phyloP scores from a whole-genome alignment of 129 eudicot genomes.

The Artemisia argyi region DNA sequence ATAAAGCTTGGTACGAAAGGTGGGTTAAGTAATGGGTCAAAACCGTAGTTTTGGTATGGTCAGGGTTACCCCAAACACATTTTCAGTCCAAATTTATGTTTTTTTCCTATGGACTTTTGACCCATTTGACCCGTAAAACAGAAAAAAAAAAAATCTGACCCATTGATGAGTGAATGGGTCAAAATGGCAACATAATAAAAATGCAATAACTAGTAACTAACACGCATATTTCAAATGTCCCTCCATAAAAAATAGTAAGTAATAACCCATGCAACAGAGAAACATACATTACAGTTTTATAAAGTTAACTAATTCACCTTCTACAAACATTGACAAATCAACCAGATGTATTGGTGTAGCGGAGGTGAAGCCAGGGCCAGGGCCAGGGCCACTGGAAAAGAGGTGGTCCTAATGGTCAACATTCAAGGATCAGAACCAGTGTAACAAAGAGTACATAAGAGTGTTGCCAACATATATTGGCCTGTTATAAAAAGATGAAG shows the following conservation, averaged over 20 bases:
- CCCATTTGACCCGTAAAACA: too few species aligned
- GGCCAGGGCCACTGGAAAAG: conserved; percentile 55
- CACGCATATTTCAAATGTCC: too few species aligned
- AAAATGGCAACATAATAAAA: not conserved
- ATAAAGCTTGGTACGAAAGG: too few species aligned
- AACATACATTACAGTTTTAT: not conserved
- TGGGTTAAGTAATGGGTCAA: not conserved
- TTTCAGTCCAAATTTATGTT: too few species aligned
- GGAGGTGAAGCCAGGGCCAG: too few species aligned
- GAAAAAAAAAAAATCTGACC: too few species aligned
- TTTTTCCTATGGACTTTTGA: too few species aligned
- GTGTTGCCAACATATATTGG: conserved; percentile 99
- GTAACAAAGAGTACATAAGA: conserved; percentile 77
- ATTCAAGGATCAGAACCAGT: conserved; percentile 80
- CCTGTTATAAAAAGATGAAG: too few species aligned
- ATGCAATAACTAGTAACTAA: not conserved
- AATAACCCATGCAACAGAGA: not conserved
- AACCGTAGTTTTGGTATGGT: not conserved
- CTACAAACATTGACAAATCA: conserved; percentile 71
- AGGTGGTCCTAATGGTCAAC: conserved; percentile 78
- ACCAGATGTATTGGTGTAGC: conserved; percentile 69
- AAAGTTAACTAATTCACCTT: conserved; percentile 58
- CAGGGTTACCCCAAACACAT: too few species aligned
- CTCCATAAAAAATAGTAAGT: too few species aligned
- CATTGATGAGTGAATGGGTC: not conserved